phyloP scores from a whole-genome alignment of 768 basidiomycete species.

The Antrodiella citrinella region DNA sequence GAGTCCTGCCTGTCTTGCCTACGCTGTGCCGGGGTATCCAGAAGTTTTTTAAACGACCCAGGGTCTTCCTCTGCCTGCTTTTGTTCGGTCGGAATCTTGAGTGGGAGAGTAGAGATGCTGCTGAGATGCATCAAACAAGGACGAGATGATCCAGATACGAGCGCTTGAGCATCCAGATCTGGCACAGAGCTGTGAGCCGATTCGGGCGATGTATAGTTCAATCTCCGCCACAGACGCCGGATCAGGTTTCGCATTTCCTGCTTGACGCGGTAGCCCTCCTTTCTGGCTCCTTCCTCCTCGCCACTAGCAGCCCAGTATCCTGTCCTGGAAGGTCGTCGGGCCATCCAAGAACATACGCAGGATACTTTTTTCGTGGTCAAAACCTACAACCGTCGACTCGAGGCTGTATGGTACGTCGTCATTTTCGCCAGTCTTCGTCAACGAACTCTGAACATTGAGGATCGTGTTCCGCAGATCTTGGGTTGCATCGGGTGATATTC shows the following conservation, averaged over 20 bases:
- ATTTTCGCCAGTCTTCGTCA: constrained; percentile 8
- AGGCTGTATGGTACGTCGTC: too few species aligned
- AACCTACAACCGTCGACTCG: too few species aligned
- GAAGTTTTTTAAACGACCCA: too few species aligned
- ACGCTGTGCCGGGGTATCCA: background rate
- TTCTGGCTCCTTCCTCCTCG: constrained; percentile 12
- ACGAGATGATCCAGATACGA: background rate
- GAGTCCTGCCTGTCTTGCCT: background rate
- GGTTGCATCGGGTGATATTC: constrained; percentile 58
- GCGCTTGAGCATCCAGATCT: background rate
- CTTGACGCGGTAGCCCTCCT: constrained; percentile 10
- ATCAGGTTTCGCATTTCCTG: constrained; percentile 13
- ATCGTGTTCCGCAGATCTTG: constrained; percentile 27
- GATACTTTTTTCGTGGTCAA: too few species aligned
- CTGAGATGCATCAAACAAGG: background rate
- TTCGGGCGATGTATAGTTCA: constrained; percentile 11
- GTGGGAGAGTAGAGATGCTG: too few species aligned
- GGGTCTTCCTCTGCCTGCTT: too few species aligned
- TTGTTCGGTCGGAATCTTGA: too few species aligned
- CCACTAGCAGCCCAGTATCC: constrained; percentile 3
- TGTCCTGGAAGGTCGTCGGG: background rate
- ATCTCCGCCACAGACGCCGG: constrained; percentile 10
- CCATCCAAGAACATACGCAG: background rate
- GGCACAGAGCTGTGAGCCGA: constrained; percentile 1
- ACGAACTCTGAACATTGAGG: constrained; percentile 23